Conservation (phyloP, 1,284 basidiomycete species). For the Prillingera fragicola region DNA sequence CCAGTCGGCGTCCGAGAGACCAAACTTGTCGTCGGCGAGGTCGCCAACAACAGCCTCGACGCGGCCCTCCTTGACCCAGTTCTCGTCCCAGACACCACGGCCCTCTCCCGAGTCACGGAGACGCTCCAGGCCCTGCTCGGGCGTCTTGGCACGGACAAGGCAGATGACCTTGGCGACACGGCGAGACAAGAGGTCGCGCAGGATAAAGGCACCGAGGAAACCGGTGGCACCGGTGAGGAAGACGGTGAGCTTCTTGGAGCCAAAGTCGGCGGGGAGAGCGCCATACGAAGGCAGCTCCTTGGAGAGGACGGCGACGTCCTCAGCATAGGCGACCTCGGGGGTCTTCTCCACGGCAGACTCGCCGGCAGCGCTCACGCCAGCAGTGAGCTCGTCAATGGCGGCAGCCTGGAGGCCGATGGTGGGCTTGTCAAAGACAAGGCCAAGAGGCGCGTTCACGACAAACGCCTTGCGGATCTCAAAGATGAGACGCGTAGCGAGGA, state of each 20-base stretch:
- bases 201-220: conserved; percentile 90
- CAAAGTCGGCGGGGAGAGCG: conserved; percentile 54
- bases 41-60: conserved; percentile 87
- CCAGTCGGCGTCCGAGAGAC: conserved; percentile 66
- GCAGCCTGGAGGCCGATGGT: conserved; percentile 75
- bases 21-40: conserved; percentile 69
- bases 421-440: conserved; percentile 87
- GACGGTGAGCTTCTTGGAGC: conserved; percentile 60
- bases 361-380: conserved; percentile 69
- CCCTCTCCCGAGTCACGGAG: conserved; percentile 72
- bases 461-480: conserved; percentile 95
- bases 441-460: conserved; percentile 84
- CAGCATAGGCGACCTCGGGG: conserved; percentile 57
- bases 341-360: conserved; percentile 35
- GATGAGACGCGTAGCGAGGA: conserved; percentile 91
- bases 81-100: conserved; percentile 86
- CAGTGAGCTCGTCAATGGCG: conserved; percentile 72
- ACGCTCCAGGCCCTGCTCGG: conserved; percentile 63
- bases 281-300: conserved; percentile 61
- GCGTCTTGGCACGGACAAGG: conserved; percentile 70
- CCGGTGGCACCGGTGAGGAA: conserved; percentile 97
- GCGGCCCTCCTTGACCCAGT: conserved; percentile 67
- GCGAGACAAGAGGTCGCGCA: conserved; percentile 69
- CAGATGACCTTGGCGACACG: conserved; percentile 83
- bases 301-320: conserved; percentile 68